Conservation (phyloP, 1,139 yeast genomes). For the Taiozyma sp. region DNA sequence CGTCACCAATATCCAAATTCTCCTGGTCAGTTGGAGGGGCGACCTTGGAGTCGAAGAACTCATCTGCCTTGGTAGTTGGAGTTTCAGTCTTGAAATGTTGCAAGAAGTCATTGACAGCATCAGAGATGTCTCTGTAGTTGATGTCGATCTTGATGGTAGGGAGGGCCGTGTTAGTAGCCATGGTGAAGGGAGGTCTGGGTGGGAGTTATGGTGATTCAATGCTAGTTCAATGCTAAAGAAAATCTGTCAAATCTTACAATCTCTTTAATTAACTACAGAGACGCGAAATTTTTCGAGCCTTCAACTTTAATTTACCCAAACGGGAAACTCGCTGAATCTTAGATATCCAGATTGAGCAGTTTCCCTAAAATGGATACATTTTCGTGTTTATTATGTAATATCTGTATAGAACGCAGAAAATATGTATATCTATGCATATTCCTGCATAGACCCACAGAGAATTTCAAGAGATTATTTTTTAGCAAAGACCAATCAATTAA, state of each 20-base stretch:
- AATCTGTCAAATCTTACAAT: background rate
- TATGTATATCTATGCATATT: too few relatives aligned
- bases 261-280: background rate
- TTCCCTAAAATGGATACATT: background rate
- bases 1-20: slow-evolving; percentile 30
- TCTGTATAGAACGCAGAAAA: background rate
- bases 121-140: slow-evolving; percentile 53
- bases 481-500: background rate
- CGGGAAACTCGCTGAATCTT: background rate
- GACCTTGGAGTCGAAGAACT: slow-evolving; percentile 29
- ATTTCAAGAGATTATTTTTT: too few relatives aligned
- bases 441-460: too few relatives aligned
- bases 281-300: background rate
- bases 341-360: background rate
- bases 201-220: background rate
- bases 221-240: background rate
- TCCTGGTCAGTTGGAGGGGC: slow-evolving; percentile 21
- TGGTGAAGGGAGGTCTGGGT: slow-evolving; percentile 1
- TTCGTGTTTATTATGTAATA: background rate
- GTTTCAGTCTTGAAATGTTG: slow-evolving; percentile 48
- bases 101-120: slow-evolving; percentile 51
- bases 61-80: slow-evolving; percentile 24
- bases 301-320: background rate
- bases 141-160: slow-evolving; percentile 31
- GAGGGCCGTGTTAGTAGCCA: slow-evolving; percentile 20